Percentiles rank a stretch among this genome's conserved stretches.
phyloP scores from a whole-genome alignment of 108 stramenopile genomes.

The Cyclotella baltica region DNA sequence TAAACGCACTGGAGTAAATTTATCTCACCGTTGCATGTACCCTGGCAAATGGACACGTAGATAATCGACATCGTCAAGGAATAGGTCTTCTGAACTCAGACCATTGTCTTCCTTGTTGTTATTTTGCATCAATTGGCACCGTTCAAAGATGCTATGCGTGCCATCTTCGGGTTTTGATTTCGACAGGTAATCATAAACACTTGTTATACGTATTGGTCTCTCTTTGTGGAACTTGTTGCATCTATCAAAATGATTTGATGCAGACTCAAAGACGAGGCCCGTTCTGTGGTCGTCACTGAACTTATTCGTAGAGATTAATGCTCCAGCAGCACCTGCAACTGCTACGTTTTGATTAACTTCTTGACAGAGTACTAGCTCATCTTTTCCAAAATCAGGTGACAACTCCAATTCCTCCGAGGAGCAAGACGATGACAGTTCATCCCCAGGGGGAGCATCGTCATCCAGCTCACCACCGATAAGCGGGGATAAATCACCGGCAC shows the following conservation, averaged over 20 bases:
- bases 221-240: slow-evolving; percentile 58
- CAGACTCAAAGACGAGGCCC: slow-evolving; percentile 53
- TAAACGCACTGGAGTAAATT: background rate
- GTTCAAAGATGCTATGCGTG: slow-evolving; percentile 24
- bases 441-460: background rate
- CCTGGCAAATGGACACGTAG: slow-evolving; percentile 58
- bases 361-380: background rate
- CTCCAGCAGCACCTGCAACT: background rate
- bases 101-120: background rate
- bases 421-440: slow-evolving; percentile 3
- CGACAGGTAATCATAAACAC: slow-evolving; percentile 38
- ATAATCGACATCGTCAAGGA: slow-evolving; percentile 49
- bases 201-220: slow-evolving; percentile 45
- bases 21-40: slow-evolving; percentile 54
- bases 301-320: background rate
- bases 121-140: slow-evolving; percentile 30
- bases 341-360: background rate
- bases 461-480: background rate
- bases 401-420: background rate
- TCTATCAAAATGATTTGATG: slow-evolving; percentile 47
- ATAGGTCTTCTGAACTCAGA: slow-evolving; percentile 12
- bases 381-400: background rate
- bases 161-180: slow-evolving; percentile 12
- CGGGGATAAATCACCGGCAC: background rate
- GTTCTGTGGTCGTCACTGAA: slow-evolving; percentile 26